Base-by-base conservation (phyloP, 23 red algal species). In the Gracilariopsis chorda region DNA sequence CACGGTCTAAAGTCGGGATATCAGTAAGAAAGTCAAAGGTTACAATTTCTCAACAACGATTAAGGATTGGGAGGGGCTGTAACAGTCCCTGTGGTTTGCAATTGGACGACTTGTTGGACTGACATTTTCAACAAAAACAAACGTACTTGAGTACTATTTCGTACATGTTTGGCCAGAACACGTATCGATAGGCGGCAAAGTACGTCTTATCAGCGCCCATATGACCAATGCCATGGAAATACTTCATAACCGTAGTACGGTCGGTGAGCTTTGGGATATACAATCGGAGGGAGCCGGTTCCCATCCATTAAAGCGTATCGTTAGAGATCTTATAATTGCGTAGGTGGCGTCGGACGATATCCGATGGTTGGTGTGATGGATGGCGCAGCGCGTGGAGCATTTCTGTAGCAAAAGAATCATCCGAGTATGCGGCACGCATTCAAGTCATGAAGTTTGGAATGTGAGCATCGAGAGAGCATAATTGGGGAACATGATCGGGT, bases 1-100 rank as follows among this genome's bases (percentile, higher is more conserved):
- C 3, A 30, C 17, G 19, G 10, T n/a, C n/a, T n/a, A 30, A 23
- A 9, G 28, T 71, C 4, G 82, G 82, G 19, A 72, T 11, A 23
- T 72, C 59, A 37, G 79, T 32, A 4, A 86, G 12, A 72, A 86
- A 86, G 40, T 86, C 82, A 27, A 51, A 51, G 4, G 58, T 86
- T 12, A 86, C 49, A 23, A 73, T 69, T 16, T 86, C 60, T 61
- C 60, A 86, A 53, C 41, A 71, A 5, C 43, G 19, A 27, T 48
- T 51, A 8, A 40, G 82, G 5, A 72, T 48, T 29, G 34, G 42
- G 41, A 69, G 60, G 1, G 59, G 60, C 23, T 73, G 40, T 3
- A 86, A 48, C 19, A 86, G 39, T 72, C 82, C 64, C 52, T 39
- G 52, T 21, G 32, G 52, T 60, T 47, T 14, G 1, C 7, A 0